Evolutionary conservation across 495 filamentous ascomycete species (phyloP), one percentile per base, ranked within the genome.

Genomic region (Xylaria venustula): DNA sequence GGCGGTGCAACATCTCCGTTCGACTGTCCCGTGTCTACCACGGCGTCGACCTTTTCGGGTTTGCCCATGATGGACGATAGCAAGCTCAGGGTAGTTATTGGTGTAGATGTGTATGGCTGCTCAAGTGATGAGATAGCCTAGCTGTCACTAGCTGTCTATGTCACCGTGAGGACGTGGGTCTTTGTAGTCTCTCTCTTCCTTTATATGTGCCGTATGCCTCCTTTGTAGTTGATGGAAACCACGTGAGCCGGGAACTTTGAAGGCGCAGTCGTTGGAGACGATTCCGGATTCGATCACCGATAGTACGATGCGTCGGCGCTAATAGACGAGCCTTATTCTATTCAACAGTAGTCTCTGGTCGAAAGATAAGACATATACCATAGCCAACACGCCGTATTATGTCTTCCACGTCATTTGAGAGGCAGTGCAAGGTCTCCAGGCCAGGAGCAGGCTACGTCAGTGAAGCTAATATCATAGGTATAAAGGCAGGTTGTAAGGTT

Each of bases 261-360:
- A 55, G 53, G 26, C 40, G 17, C 6, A 44, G 5, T 54, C 12
- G 1, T 20, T 28, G 11, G 8, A 11, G 53, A 32, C 17, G 6
- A 15, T 44, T 45, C 53, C 53, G 9, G 22, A 55, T 45, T 45
- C 17, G 25, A 54, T 54, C 36, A 54, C 51, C 51, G 51, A 54
- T 4, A 11, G 36, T 22, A 9, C 51, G 22, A 34, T 28, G 15
- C 30, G 28, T 2, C 19, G 3, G 37, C 14, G n/a, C n/a, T 17
- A 23, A 52, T 52, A 52, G 49, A 34, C 8, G 0, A n/a, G n/a
- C n/a, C n/a, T n/a, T n/a, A n/a, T n/a, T n/a, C n/a, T n/a, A n/a
- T n/a, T n/a, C n/a, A n/a, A n/a, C n/a, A n/a, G n/a, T n/a, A n/a
- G n/a, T n/a, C n/a, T n/a, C n/a, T n/a, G n/a, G n/a, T n/a, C 30